These are phyloP conservation scores for Colletotrichum navitas DNA, from an alignment of 2,329 filamentous ascomycete species.

Conservation along the genomic window DNA sequence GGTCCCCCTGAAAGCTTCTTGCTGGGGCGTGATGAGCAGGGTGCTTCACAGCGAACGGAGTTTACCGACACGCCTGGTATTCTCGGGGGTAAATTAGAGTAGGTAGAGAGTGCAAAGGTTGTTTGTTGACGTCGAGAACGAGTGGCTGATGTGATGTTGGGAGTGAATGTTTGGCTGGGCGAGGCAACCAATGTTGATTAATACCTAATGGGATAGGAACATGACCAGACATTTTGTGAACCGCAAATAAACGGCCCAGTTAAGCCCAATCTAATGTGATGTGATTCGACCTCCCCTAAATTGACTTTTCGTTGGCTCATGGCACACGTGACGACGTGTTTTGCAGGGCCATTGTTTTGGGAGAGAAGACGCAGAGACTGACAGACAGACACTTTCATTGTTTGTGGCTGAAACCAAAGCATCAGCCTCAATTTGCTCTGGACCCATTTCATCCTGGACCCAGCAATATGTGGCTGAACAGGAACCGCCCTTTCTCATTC, in stretches of 20 bases:
- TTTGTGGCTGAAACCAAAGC: conserved; percentile 25
- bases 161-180: neutral
- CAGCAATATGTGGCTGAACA: conserved; percentile 2
- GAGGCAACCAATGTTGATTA: neutral
- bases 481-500: neutral
- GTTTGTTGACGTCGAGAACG: neutral
- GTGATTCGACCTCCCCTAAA: neutral
- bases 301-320: neutral
- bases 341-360: neutral
- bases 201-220: neutral
- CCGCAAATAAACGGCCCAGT: neutral
- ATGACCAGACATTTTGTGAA: too few species aligned
- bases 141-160: neutral
- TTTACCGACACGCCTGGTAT: conserved; percentile 48
- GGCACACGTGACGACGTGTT: neutral
- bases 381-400: conserved; percentile 8
- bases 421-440: neutral
- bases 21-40: conserved; percentile 55
- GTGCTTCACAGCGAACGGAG: conserved; percentile 53
- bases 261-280: too few species aligned
- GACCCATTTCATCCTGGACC: neutral
- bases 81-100: conserved; percentile 21
- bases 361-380: neutral
- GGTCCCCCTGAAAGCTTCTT: conserved; percentile 69
- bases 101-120: neutral